phyloP scores from a whole-genome alignment of 1,284 basidiomycete species.

The Leccinum insolens region DNA sequence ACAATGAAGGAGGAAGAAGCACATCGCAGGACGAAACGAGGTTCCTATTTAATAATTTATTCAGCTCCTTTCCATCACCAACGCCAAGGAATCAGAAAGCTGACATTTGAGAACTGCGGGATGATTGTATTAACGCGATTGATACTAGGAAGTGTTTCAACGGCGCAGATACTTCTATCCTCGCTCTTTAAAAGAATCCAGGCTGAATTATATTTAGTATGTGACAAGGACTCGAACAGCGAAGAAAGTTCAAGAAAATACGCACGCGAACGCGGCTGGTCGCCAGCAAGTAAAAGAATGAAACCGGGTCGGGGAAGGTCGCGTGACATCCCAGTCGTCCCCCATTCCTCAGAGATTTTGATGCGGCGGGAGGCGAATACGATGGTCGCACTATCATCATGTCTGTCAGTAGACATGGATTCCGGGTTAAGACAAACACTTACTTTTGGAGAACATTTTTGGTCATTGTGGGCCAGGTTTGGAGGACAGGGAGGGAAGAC shows the following conservation, averaged over 20 bases:
- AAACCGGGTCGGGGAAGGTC: neutral
- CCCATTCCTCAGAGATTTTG: neutral
- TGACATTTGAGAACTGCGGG: neutral
- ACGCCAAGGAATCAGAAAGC: neutral
- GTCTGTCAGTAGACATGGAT: neutral
- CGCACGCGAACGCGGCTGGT: neutral
- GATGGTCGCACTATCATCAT: neutral
- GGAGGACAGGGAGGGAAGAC: neutral
- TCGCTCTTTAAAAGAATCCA: neutral
- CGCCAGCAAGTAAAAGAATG: neutral
- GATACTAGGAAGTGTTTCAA: neutral
- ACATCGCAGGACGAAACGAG: neutral
- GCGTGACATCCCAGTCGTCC: neutral
- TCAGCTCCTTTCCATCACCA: neutral
- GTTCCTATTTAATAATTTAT: neutral
- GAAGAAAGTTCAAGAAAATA: neutral
- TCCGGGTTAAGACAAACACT: neutral
- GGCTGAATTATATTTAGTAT: neutral
- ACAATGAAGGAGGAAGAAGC: neutral
- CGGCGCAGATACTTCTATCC: neutral
- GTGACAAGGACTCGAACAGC: neutral
- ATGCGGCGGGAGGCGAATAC: neutral
- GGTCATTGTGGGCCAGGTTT: neutral
- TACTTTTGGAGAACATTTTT: neutral
- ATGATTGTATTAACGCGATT: neutral